Evolutionary conservation across 345 rosid genomes (phyloP), one percentile per base, ranked within the genome.

Genomic region (Garcia nutans): DNA sequence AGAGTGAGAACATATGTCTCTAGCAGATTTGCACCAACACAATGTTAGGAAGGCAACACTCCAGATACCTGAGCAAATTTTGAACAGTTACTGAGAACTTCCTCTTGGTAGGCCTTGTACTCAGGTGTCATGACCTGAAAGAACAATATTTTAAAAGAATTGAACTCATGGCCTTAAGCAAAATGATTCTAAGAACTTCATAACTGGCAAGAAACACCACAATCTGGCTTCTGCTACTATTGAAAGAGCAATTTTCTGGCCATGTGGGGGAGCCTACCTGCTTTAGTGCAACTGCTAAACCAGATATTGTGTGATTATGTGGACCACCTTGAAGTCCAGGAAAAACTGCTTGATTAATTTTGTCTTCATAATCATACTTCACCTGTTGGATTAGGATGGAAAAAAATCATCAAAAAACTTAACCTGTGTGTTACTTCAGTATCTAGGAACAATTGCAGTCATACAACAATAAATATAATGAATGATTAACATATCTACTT

Each of bases 291-390:
- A 96, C 99, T 54, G 98, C 99, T 80, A 96, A 88, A 85, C 96
- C 98, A 64, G 99, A 62, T 67, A 96, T 96, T 45, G 99, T 96
- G 92, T 96, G 98, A 86, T 96, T 93, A 84, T 96, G 99, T 9
- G 98, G 99, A 15, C 99, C 98, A 65, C 99, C 99, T 89, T 96
- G 99, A 81, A 96, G 99, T 77, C 99, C 99, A 65, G 99, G 99
- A 82, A 96, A 96, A 67, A 96, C 98, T 2, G 99, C 92, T 85
- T 96, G 99, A 70, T 93, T 96, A 75, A 96, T 93, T 84, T 90
- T 96, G 86, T 96, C 99, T 82, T 93, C 98, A 76, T 78, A 96
- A 79, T 96, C 98, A 83, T 96, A 93, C 80, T 90, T 37, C 52
- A 93, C 95, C 99, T 96, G 74, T 66, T 75, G 69, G 80, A 59